A percentile compares a stretch with the other conserved stretches of the same genome.
These are phyloP conservation scores for Lepidium campestre DNA, from an alignment of 441 rosid species.

Conservation along the genomic window DNA sequence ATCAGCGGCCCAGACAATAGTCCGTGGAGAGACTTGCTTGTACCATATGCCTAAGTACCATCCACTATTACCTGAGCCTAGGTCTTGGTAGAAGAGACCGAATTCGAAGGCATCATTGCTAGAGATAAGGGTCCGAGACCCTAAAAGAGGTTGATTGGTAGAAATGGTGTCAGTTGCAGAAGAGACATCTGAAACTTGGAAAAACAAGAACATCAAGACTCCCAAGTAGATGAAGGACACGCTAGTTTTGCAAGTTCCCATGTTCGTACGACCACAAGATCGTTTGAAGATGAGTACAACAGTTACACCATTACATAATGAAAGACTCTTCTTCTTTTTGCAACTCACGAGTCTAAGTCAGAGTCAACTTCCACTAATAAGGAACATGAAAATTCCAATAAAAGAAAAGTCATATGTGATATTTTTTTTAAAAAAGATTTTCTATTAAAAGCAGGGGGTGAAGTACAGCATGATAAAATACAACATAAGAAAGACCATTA, in stretches of 20 bases:
- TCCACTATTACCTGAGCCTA: no score
- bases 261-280: neutral
- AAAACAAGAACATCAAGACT: neutral
- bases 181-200: neutral
- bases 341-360: no score
- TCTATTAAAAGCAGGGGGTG: no score
- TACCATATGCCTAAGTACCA: slow-evolving; percentile 17
- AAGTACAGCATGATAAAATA: no score
- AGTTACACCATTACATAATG: neutral
- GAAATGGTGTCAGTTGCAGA: neutral
- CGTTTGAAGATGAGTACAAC: neutral
- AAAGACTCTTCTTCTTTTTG: no score
- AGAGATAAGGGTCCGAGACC: neutral
- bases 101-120: neutral
- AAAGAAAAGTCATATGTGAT: no score
- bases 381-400: no score
- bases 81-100: neutral
- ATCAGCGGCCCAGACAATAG: slow-evolving; percentile 15
- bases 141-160: neutral
- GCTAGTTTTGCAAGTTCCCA: slow-evolving; percentile 1
- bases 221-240: neutral
- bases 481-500: no score
- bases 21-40: neutral
- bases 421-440: no score
- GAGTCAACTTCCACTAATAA: no score